Evolutionary conservation across 805 yeast species (phyloP), one percentile per base, ranked within the genome.

Genomic region (Kazachstania kunashirensis): DNA sequence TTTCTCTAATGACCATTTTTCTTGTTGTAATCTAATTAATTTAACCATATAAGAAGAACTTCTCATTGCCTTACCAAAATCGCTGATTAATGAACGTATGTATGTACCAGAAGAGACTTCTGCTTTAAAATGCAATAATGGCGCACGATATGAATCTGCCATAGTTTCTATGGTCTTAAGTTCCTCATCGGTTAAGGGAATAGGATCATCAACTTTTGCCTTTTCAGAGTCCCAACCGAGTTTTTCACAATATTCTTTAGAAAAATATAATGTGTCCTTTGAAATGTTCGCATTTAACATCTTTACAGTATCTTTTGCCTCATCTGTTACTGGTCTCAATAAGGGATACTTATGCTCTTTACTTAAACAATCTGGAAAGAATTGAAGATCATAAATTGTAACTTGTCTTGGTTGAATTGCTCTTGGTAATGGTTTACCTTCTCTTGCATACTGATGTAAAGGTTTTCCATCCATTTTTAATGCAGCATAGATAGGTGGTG

Each of bases 401-500:
- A 85, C 85, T 20, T 75, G 73, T 46, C 98, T 70, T 2, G 83
- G 71, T 49, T 82, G 77, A 36, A 94, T 84, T n/a, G 79, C 72
- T 34, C 74, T 70, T 0, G 98, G 98, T 15, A 92, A 67, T 0
- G 95, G 89, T 18, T 72, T 64, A 0, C 94, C 94, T 44, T 81
- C 74, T 44, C 98, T 70, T 2, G 98, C 98, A 56, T 92, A 92
- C 50, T 89, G 95, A 55, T 94, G 86, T 33, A 94, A 63, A 3
- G 95, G 94, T 61, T 79, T 85, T 13, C 99, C 99, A 53, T 85
- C 79, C 77, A 94, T 81, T 54, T 89, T 89, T 40, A 94, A 65
- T 0, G 98, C 98, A 13, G 96, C 84, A 58, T 75, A 92, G 11
- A 92, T 79, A 0, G 99, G 98, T 10, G 99, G 98, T 0, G 94